Conservation (phyloP, 495 filamentous ascomycete genomes). For the Trichoderma orchidacearum region DNA sequence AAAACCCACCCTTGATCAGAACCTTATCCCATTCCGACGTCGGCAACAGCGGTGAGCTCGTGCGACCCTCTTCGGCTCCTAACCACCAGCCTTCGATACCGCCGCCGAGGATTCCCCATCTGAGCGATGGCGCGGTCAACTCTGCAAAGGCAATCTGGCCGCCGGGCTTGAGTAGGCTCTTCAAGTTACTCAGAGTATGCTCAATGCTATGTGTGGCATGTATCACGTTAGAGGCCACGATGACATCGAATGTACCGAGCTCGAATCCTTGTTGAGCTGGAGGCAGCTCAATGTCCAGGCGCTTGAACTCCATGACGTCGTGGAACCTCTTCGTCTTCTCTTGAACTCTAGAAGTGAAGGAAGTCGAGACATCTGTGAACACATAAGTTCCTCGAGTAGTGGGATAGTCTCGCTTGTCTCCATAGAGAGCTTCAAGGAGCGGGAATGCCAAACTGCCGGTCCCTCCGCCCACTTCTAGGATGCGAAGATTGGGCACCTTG, state of each 20-base stretch:
- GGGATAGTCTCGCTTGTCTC: background rate
- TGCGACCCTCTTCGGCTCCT: slow-evolving; percentile 16
- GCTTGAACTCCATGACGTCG: slow-evolving; percentile 13
- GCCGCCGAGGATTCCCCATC: slow-evolving; percentile 16
- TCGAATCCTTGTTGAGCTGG: slow-evolving; percentile 18
- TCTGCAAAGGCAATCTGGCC: slow-evolving; percentile 15
- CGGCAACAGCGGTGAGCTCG: slow-evolving; percentile 17
- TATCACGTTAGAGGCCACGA: slow-evolving; percentile 15
- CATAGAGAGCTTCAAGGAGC: slow-evolving; percentile 14
- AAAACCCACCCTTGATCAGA: slow-evolving; percentile 17
- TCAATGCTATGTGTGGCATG: slow-evolving; percentile 25
- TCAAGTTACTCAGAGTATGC: slow-evolving; percentile 20
- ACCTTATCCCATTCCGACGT: slow-evolving; percentile 18
- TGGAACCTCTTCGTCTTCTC: background rate
- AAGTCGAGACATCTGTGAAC: background rate
- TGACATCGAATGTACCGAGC: slow-evolving; percentile 9
- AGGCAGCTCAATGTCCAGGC: slow-evolving; percentile 16
- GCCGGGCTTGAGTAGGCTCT: slow-evolving; percentile 17
- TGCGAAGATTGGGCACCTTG: slow-evolving; percentile 12
- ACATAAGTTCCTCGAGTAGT: background rate
- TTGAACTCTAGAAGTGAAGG: background rate
- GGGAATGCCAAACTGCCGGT: background rate
- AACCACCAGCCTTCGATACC: slow-evolving; percentile 26
- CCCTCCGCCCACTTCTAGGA: slow-evolving; percentile 9
- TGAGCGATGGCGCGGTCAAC: slow-evolving; percentile 6